phyloP scores from a whole-genome alignment of 164 flowering plant genomes.

The Berberis thunbergii region DNA sequence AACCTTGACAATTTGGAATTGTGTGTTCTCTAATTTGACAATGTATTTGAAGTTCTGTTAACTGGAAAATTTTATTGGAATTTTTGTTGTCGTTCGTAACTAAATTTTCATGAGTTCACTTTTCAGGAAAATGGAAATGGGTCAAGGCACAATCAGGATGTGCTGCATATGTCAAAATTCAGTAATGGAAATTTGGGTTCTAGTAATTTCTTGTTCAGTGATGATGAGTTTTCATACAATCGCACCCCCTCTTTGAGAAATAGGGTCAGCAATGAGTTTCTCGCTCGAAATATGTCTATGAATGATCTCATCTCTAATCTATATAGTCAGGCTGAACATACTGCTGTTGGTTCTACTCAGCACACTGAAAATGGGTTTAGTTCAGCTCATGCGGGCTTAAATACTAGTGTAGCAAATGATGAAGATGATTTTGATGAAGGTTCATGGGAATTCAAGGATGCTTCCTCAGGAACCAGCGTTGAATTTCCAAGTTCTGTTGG shows the following conservation, averaged over 20 bases:
- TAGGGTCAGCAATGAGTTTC: constrained; percentile 12
- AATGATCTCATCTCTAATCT: constrained; percentile 50
- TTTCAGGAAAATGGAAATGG: constrained; percentile 27
- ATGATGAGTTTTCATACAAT: constrained; percentile 19
- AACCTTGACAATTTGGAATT: neutral
- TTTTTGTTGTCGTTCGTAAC: neutral
- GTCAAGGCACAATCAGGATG: constrained; percentile 19
- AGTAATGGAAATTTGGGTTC: constrained; percentile 30
- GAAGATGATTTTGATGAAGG: constrained; percentile 37
- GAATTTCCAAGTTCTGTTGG: constrained; percentile 16
- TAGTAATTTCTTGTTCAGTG: constrained; percentile 18
- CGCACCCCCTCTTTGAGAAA: constrained; percentile 13
- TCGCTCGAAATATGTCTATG: constrained; percentile 23
- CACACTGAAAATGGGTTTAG: constrained; percentile 19
- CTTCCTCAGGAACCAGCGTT: constrained; percentile 17
- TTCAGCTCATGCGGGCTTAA: constrained; percentile 6
- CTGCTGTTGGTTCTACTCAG: constrained; percentile 15
- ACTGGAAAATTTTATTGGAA: constrained; percentile 2
- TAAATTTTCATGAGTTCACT: neutral
- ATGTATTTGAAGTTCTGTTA: neutral
- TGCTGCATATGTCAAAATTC: constrained; percentile 38
- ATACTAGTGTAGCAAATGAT: constrained; percentile 16
- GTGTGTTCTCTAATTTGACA: neutral
- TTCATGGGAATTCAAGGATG: constrained; percentile 68
- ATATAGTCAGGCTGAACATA: constrained; percentile 43